Conservation (phyloP, 495 filamentous ascomycete genomes). For the Cetradonia linearis region DNA sequence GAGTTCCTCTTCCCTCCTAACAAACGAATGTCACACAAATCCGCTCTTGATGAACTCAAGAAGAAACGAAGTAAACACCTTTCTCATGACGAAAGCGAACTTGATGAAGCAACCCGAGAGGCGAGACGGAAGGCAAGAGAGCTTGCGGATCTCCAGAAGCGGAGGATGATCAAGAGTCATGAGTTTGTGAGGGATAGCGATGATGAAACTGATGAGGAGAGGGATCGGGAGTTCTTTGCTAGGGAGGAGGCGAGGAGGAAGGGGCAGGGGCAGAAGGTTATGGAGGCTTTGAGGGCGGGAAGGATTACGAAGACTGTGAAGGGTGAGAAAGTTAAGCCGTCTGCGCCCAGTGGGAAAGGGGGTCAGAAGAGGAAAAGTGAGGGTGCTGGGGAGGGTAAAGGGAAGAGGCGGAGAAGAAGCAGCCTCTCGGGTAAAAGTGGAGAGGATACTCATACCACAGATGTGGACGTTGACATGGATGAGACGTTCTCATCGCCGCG, state of each 20-base stretch:
- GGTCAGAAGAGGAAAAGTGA: conserved; percentile 34
- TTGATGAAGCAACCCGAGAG: conserved; percentile 43
- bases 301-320: conserved; percentile 37
- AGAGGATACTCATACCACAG: conserved; percentile 19
- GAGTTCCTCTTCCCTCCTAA: conserved; percentile 66
- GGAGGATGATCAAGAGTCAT: conserved; percentile 69
- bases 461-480: conserved; percentile 23
- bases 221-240: conserved; percentile 58
- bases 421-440: conserved; percentile 16
- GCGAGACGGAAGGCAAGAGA: conserved; percentile 44
- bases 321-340: conserved; percentile 24
- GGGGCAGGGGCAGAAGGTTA: conserved; percentile 39
- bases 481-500: conserved; percentile 19
- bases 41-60: conserved; percentile 41
- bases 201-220: conserved; percentile 65
- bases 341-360: conserved; percentile 20
- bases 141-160: conserved; percentile 51
- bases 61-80: conserved; percentile 42
- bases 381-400: conserved; percentile 22
- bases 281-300: conserved; percentile 44
- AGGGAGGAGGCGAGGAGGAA: conserved; percentile 51
- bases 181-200: conserved; percentile 70
- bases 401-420: conserved; percentile 21
- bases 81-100: conserved; percentile 28
- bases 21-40: conserved; percentile 46